Evolutionary conservation across 441 rosid genomes (phyloP).

Genomic region (Gossypium davidsonii): DNA sequence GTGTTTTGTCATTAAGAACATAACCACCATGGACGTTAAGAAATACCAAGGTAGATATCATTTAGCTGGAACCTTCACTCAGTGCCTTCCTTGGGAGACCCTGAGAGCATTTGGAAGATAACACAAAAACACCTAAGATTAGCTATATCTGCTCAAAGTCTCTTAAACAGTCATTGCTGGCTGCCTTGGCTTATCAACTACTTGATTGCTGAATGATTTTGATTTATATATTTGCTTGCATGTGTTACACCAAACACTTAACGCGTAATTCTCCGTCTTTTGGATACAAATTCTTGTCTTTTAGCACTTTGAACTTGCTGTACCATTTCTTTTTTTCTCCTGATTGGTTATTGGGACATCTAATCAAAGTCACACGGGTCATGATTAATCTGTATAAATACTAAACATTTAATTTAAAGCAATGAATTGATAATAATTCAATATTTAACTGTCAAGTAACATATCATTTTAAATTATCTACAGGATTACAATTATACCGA

Average conservation of each 20-base stretch:
- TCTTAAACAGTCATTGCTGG: slow-evolving; percentile 5
- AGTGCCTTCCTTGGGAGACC: neutral
- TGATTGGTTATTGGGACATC: slow-evolving; percentile 20
- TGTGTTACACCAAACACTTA: slow-evolving; percentile 26
- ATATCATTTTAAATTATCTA: too few relatives aligned
- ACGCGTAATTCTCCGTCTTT: slow-evolving; percentile 20
- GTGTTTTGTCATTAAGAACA: too few relatives aligned
- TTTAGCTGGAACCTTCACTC: neutral
- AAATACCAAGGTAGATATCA: neutral
- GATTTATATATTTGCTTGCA: neutral
- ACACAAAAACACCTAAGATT: slow-evolving; percentile 23
- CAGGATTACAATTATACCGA: too few relatives aligned
- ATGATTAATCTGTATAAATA: slow-evolving; percentile 1
- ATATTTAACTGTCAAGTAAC: too few relatives aligned
- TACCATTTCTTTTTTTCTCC: neutral
- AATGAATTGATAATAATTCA: too few relatives aligned
- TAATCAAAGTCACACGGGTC: slow-evolving; percentile 29
- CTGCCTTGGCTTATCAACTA: neutral
- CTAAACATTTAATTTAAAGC: too few relatives aligned
- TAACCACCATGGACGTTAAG: neutral
- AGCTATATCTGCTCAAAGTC: neutral
- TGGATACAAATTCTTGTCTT: neutral
- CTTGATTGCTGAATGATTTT: neutral
- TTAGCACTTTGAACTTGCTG: slow-evolving; percentile 24
- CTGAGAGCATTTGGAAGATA: slow-evolving; percentile 7